phyloP scores from a whole-genome alignment of 2,329 filamentous ascomycete genomes.

The Tolypocladium cylindrosporum region DNA sequence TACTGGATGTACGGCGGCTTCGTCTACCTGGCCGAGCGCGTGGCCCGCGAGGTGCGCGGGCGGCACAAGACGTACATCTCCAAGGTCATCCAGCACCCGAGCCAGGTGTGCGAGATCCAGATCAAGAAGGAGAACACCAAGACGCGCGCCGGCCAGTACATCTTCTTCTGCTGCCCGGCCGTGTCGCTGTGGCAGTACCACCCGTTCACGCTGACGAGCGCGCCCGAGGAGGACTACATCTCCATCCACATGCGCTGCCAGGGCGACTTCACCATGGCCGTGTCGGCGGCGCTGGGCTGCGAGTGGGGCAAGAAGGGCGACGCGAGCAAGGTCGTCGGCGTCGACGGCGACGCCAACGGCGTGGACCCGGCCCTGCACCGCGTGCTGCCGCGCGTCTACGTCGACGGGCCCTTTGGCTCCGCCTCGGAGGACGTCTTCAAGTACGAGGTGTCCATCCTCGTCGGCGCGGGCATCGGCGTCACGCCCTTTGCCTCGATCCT shows the following conservation, averaged over 20 bases:
- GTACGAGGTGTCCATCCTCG: conserved; percentile 70
- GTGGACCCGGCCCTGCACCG: conserved; percentile 63
- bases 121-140: conserved; percentile 85
- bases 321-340: conserved; percentile 59
- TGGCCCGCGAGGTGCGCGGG: conserved; percentile 69
- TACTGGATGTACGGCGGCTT: conserved; percentile 83
- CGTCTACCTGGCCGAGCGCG: conserved; percentile 68
- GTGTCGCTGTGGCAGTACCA: conserved; percentile 85
- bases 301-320: conserved; percentile 49
- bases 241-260: conserved; percentile 75
- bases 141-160: conserved; percentile 75
- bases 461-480: conserved; percentile 74
- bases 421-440: conserved; percentile 87
- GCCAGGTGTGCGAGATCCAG: conserved; percentile 83
- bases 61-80: conserved; percentile 78
- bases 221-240: conserved; percentile 83
- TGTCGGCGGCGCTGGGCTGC: conserved; percentile 65
- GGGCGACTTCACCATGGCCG: conserved; percentile 68
- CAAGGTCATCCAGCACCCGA: conserved; percentile 82
- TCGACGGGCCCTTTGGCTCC: conserved; percentile 78
- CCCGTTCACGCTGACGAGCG: conserved; percentile 77
- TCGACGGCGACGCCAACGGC: conserved; percentile 45
- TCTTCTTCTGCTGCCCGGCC: conserved; percentile 80
- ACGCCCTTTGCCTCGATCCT: conserved; percentile 82
- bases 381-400: conserved; percentile 68